Conservation (phyloP, 176 grass and related monocot species). For the Aegilops sharonensis region DNA sequence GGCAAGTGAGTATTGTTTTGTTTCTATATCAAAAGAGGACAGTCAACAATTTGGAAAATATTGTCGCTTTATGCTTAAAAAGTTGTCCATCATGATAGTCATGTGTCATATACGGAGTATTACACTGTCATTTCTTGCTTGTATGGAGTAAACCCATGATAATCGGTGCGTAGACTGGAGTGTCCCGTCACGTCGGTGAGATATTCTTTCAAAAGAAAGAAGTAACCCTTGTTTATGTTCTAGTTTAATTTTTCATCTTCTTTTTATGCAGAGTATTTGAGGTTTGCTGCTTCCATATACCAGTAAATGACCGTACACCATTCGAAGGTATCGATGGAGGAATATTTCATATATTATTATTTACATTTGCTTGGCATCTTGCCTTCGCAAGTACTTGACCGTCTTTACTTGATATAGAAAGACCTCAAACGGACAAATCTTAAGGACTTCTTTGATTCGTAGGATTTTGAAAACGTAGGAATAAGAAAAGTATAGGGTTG, state of each 20-base stretch:
- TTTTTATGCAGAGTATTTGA: slow-evolving; percentile 58
- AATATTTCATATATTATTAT: not conserved
- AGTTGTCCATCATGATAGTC: not conserved
- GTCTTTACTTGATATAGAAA: not conserved
- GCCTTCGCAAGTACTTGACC: not conserved
- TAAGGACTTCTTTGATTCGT: not conserved
- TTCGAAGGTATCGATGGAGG: slow-evolving; percentile 50
- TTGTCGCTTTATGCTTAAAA: no score
- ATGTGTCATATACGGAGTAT: not conserved
- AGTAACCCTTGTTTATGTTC: not conserved
- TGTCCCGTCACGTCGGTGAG: no score
- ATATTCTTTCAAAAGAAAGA: not conserved
- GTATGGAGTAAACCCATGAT: not conserved
- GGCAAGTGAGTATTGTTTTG: slow-evolving; percentile 44
- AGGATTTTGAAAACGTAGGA: no score
- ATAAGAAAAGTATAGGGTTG: no score
- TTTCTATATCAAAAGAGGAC: not conserved
- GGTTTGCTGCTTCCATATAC: slow-evolving; percentile 73
- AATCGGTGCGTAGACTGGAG: no score
- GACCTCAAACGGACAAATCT: not conserved
- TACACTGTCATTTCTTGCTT: not conserved
- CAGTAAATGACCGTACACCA: slow-evolving; percentile 61
- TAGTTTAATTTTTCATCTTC: not conserved
- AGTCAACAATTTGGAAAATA: not conserved
- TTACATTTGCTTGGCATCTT: not conserved